These are phyloP conservation scores for Daedalea quercina DNA, from an alignment of 768 basidiomycete genomes.

Conservation along the genomic window DNA sequence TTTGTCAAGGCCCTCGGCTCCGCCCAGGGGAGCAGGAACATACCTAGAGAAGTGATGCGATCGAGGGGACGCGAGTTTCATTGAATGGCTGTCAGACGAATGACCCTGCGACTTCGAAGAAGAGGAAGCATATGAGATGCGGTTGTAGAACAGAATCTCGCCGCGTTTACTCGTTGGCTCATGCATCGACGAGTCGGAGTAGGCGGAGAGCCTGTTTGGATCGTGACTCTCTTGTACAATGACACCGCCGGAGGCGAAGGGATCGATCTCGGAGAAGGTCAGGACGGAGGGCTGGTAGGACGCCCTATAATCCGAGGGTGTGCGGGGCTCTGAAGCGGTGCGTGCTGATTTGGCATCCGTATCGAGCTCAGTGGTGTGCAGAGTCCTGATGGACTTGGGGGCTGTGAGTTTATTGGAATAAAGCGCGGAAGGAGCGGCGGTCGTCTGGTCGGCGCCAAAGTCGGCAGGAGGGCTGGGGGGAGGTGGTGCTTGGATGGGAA, in stretches of 20 bases:
- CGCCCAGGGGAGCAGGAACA: background rate
- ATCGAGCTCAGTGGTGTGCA: slow-evolving; percentile 46
- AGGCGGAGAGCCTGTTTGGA: slow-evolving; percentile 43
- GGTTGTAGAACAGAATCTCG: slow-evolving; percentile 31
- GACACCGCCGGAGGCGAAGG: slow-evolving; percentile 49
- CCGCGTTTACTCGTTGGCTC: slow-evolving; percentile 36
- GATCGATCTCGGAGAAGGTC: slow-evolving; percentile 58
- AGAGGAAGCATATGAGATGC: slow-evolving; percentile 51
- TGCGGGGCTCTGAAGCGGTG: slow-evolving; percentile 36
- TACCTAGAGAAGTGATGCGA: background rate
- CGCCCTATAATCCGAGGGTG: slow-evolving; percentile 40
- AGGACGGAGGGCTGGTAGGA: slow-evolving; percentile 46
- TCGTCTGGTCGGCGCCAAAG: slow-evolving; percentile 4
- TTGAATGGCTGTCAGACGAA: slow-evolving; percentile 10
- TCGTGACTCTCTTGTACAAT: slow-evolving; percentile 33
- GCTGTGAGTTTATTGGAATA: slow-evolving; percentile 34
- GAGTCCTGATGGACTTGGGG: slow-evolving; percentile 52
- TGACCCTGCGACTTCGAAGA: slow-evolving; percentile 44
- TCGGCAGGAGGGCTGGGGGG: slow-evolving; percentile 10
- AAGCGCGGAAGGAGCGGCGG: slow-evolving; percentile 11
- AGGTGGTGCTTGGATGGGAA: slow-evolving; percentile 13
- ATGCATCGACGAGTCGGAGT: slow-evolving; percentile 44
- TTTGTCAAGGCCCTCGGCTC: background rate
- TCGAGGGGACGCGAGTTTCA: background rate
- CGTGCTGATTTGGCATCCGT: slow-evolving; percentile 19